phyloP scores from a whole-genome alignment of 768 basidiomycete genomes.

The Crucibulum laeve region DNA sequence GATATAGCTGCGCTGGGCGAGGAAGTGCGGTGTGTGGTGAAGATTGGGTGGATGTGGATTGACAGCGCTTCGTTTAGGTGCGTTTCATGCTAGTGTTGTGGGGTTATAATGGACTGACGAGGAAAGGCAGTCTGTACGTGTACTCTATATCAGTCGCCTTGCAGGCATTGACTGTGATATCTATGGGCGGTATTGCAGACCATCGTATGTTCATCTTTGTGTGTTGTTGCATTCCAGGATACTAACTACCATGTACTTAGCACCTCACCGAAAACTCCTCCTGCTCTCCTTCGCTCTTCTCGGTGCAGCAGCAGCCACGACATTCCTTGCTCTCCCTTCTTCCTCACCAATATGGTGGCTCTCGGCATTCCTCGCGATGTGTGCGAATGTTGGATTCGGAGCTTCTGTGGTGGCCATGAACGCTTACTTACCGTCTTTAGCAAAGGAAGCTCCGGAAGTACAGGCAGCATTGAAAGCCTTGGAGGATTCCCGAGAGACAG shows the following conservation, averaged over 20 bases:
- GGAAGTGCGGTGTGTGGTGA: slow-evolving; percentile 71
- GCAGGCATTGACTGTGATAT: slow-evolving; percentile 93
- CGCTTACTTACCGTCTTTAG: slow-evolving; percentile 76
- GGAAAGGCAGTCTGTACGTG: slow-evolving; percentile 63
- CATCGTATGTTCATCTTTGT: slow-evolving; percentile 56
- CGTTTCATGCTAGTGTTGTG: slow-evolving; percentile 10
- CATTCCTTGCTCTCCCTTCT: slow-evolving; percentile 74
- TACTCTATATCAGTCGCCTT: slow-evolving; percentile 86
- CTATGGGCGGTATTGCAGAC: slow-evolving; percentile 90
- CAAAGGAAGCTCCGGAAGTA: slow-evolving; percentile 62
- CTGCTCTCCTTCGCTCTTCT: slow-evolving; percentile 70
- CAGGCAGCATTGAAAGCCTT: slow-evolving; percentile 48
- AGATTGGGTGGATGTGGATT: slow-evolving; percentile 80
- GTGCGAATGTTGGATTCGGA: slow-evolving; percentile 84
- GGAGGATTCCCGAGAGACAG: slow-evolving; percentile 22
- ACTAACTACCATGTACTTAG: slow-evolving; percentile 13
- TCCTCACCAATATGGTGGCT: slow-evolving; percentile 66
- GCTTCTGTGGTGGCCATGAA: slow-evolving; percentile 88
- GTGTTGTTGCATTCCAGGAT: not conserved
- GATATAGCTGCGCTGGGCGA: slow-evolving; percentile 11
- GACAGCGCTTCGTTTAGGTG: slow-evolving; percentile 93
- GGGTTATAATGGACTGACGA: not conserved
- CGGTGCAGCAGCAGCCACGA: slow-evolving; percentile 63
- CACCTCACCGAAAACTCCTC: slow-evolving; percentile 73
- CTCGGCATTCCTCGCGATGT: slow-evolving; percentile 63